Conservation (phyloP, 768 basidiomycete genomes). For the Mycena olivaceomarginata region DNA sequence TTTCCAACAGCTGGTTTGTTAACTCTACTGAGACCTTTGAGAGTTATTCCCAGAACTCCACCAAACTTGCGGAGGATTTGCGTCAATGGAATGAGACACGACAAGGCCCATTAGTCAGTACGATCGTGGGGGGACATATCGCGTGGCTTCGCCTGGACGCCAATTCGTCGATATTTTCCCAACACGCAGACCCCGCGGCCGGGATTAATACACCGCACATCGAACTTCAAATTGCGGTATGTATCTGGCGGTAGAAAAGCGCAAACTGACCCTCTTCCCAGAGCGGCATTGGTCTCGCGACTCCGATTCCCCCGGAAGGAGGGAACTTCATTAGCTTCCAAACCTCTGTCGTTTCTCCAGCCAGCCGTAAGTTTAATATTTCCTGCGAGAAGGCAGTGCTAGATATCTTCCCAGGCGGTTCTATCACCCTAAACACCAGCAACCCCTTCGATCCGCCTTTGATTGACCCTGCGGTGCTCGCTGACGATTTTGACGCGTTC, state of each 20-base stretch:
- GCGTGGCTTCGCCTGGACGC: conserved; percentile 43
- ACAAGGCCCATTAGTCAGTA: conserved; percentile 47
- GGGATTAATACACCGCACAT: conserved; percentile 29
- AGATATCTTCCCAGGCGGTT: conserved; percentile 45
- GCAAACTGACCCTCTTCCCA: too few relatives aligned
- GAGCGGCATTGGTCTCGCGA: too few relatives aligned
- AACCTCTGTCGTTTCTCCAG: too few relatives aligned
- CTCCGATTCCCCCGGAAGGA: too few relatives aligned
- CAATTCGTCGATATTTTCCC: conserved; percentile 19
- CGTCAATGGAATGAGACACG: conserved; percentile 47
- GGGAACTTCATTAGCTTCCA: conserved; percentile 20
- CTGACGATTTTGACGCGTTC: conserved; percentile 47
- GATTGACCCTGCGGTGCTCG: conserved; percentile 50
- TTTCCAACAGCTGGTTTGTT: conserved; percentile 46
- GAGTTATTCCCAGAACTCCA: conserved; percentile 42
- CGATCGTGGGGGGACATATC: too few relatives aligned
- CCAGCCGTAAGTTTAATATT: conserved; percentile 1
- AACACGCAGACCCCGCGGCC: conserved; percentile 46
- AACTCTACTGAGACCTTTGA: conserved; percentile 39
- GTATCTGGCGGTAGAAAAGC: too few relatives aligned
- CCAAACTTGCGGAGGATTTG: conserved; percentile 36
- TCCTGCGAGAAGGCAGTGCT: too few relatives aligned
- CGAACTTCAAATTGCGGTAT: too few relatives aligned
- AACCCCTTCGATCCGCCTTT: conserved; percentile 51
- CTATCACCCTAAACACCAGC: conserved; percentile 49